Percentiles rank a stretch among this genome's conserved stretches.
Evolutionary conservation across 2,329 filamentous ascomycete genomes (phyloP).

Genomic region (Calonectria henricotiae): DNA sequence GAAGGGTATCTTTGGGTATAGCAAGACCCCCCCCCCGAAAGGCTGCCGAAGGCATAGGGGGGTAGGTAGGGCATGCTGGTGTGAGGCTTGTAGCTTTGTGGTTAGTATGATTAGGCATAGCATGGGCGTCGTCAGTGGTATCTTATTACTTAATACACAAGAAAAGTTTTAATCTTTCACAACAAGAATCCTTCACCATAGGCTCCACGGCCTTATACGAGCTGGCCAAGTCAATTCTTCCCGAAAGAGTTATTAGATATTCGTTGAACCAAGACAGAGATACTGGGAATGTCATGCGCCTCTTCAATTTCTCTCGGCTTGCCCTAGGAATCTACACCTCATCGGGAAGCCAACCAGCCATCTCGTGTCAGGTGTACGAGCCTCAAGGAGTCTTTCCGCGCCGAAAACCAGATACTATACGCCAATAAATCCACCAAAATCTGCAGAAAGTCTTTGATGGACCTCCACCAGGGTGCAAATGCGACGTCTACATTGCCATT

Average conservation of each 20-base stretch:
- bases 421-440: constrained; percentile 39
- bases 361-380: constrained; percentile 32
- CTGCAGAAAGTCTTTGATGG: constrained; percentile 26
- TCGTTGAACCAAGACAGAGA: constrained; percentile 6
- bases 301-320: constrained; percentile 33
- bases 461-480: not conserved
- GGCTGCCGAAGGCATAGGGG: no score
- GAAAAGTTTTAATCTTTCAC: not conserved
- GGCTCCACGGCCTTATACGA: constrained; percentile 21
- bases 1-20: no score
- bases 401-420: constrained; percentile 40
- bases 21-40: no score
- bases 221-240: constrained; percentile 19
- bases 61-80: no score
- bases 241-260: constrained; percentile 31
- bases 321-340: constrained; percentile 33
- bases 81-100: no score
- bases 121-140: no score
- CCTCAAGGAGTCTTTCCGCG: constrained; percentile 11
- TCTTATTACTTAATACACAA: no score
- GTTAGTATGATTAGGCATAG: no score
- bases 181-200: not conserved
- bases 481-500: constrained; percentile 37
- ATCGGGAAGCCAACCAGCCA: constrained; percentile 19
- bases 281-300: constrained; percentile 15